phyloP scores from a whole-genome alignment of 1,139 yeast genomes.

The Hemisphaericaspora xylanilytica region DNA sequence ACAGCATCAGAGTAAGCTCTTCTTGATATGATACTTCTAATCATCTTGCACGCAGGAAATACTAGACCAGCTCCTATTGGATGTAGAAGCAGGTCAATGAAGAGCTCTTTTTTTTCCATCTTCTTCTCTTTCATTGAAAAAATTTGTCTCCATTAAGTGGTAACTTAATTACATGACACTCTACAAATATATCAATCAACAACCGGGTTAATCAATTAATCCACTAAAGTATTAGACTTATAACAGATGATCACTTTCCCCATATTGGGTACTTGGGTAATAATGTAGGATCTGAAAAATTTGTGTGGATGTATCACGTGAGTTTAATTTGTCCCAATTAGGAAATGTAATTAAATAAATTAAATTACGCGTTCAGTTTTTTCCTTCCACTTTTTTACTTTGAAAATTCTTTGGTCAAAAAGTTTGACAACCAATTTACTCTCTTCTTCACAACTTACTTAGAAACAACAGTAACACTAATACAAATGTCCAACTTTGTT shows the following conservation, averaged over 20 bases:
- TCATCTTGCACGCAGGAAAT: not conserved
- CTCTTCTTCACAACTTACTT: not conserved
- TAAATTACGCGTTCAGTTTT: conserved; percentile 2
- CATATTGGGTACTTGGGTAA: too few relatives aligned
- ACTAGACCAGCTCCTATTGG: not conserved
- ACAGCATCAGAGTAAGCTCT: conserved; percentile 6
- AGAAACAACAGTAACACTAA: not conserved
- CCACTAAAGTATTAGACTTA: too few relatives aligned
- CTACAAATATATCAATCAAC: too few relatives aligned
- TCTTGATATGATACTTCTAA: conserved; percentile 1
- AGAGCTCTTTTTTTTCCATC: too few relatives aligned
- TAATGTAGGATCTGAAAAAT: not conserved
- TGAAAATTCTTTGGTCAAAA: not conserved
- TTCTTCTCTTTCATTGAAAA: too few relatives aligned
- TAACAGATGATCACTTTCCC: too few relatives aligned
- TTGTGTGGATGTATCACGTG: conserved; percentile 1
- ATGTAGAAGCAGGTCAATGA: too few relatives aligned
- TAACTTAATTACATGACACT: too few relatives aligned
- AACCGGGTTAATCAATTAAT: too few relatives aligned
- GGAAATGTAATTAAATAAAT: conserved; percentile 21
- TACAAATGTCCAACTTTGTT: conserved; percentile 41
- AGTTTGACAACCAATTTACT: not conserved
- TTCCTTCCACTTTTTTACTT: not conserved
- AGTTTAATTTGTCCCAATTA: conserved; percentile 20
- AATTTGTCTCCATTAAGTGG: too few relatives aligned